Evolutionary conservation across 2,329 filamentous ascomycete species (phyloP).

Genomic region (Ceratocystis destructans): DNA sequence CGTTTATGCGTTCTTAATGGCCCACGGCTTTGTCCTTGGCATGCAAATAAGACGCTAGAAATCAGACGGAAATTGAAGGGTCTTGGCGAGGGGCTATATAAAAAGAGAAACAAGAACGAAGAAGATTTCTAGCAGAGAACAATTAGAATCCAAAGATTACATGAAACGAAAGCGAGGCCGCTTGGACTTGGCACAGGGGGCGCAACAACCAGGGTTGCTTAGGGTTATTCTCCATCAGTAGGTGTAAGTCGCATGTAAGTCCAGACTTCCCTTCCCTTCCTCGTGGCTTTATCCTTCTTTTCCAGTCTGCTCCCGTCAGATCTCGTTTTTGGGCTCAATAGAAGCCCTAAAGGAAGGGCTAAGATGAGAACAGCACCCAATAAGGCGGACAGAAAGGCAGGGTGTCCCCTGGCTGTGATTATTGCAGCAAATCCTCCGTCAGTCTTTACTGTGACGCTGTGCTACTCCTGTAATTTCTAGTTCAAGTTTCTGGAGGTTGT

Average conservation of each 20-base stretch:
- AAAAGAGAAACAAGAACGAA: background rate
- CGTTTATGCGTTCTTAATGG: background rate
- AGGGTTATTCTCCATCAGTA: background rate
- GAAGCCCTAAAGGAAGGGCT: background rate
- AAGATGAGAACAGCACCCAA: background rate
- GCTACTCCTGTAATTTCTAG: slow-evolving; percentile 3
- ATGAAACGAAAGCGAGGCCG: background rate
- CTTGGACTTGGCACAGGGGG: background rate
- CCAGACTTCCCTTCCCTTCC: background rate
- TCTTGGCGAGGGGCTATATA: background rate
- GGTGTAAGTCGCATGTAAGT: background rate
- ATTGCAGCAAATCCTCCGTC: background rate
- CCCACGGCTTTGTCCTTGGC: background rate
- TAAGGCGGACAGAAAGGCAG: background rate
- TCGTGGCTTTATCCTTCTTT: no score
- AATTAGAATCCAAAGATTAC: background rate
- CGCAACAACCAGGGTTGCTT: background rate
- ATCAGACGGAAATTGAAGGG: slow-evolving; percentile 5
- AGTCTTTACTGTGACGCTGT: background rate
- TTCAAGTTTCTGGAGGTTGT: background rate
- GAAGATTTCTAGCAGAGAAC: background rate
- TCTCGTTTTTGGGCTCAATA: no score
- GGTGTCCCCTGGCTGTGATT: background rate
- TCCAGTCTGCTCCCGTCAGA: no score
- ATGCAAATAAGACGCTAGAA: background rate